Conservation (phyloP, 169 alveolate species). For the Cryptosporidium sp. region DNA sequence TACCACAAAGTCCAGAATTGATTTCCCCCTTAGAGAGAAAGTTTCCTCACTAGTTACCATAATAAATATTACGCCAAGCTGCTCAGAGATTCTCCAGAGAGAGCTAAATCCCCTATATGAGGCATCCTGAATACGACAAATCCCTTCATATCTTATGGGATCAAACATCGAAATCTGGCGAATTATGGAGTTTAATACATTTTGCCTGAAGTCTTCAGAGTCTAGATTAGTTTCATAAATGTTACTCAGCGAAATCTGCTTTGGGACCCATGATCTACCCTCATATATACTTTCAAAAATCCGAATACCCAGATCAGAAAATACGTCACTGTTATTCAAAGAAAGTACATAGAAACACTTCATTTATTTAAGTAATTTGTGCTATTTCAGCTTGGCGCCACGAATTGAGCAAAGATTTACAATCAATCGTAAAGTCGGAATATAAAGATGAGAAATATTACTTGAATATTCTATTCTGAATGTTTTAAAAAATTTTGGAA, state of each 20-base stretch:
- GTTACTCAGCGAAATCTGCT: slow-evolving; percentile 8
- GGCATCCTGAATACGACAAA: slow-evolving; percentile 9
- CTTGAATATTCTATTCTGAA: neutral
- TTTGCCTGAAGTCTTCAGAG: slow-evolving; percentile 51
- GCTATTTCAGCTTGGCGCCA: slow-evolving; percentile 8
- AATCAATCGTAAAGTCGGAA: neutral
- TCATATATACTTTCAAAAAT: slow-evolving; percentile 13
- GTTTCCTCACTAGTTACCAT: slow-evolving; percentile 18
- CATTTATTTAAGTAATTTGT: slow-evolving; percentile 3
- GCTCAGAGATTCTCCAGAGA: slow-evolving; percentile 43
- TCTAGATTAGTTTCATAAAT: slow-evolving; percentile 26
- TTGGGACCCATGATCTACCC: neutral
- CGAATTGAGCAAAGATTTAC: neutral
- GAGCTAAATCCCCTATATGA: slow-evolving; percentile 10
- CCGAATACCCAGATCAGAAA: slow-evolving; percentile 38
- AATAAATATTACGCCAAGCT: slow-evolving; percentile 15
- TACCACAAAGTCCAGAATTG: slow-evolving; percentile 38
- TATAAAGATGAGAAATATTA: neutral
- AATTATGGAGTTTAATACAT: slow-evolving; percentile 30
- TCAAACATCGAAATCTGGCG: slow-evolving; percentile 35
- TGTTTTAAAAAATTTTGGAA: neutral
- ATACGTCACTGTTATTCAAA: neutral
- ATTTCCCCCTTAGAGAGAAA: slow-evolving; percentile 42
- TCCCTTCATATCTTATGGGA: slow-evolving; percentile 64
- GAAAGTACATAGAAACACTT: slow-evolving; percentile 47